These are phyloP conservation scores for Neurospora hispaniola DNA, from an alignment of 495 filamentous ascomycete species.

Conservation along the genomic window DNA sequence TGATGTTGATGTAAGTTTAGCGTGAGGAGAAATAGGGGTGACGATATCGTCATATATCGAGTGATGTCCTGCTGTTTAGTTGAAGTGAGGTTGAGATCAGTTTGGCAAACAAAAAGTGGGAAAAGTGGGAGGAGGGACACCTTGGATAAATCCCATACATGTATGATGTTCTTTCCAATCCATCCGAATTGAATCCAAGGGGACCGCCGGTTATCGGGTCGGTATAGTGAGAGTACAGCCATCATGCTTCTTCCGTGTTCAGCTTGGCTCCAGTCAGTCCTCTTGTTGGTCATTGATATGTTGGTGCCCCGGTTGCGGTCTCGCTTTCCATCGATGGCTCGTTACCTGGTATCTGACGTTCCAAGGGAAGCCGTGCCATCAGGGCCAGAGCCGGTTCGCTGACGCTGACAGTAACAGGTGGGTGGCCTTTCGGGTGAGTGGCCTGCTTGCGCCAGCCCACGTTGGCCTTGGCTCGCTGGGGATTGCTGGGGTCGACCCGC, in stretches of 20 bases:
- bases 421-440: neutral
- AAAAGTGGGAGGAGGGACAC: neutral
- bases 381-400: neutral
- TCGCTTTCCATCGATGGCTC: neutral
- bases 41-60: neutral
- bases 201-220: neutral
- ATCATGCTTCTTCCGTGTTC: neutral
- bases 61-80: neutral
- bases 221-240: neutral
- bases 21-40: neutral
- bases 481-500: neutral
- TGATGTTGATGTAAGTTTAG: neutral
- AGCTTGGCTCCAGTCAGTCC: neutral
- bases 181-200: neutral
- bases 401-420: neutral
- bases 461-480: neutral
- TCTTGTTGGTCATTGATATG: neutral
- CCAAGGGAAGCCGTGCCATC: neutral
- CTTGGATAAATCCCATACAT: neutral
- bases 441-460: neutral
- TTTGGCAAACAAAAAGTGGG: neutral
- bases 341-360: conserved; percentile 29
- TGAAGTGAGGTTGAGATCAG: neutral
- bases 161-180: neutral
- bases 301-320: neutral